These are phyloP conservation scores for Malassezia cuniculi DNA, from an alignment of 1,284 basidiomycete genomes.

Conservation along the genomic window DNA sequence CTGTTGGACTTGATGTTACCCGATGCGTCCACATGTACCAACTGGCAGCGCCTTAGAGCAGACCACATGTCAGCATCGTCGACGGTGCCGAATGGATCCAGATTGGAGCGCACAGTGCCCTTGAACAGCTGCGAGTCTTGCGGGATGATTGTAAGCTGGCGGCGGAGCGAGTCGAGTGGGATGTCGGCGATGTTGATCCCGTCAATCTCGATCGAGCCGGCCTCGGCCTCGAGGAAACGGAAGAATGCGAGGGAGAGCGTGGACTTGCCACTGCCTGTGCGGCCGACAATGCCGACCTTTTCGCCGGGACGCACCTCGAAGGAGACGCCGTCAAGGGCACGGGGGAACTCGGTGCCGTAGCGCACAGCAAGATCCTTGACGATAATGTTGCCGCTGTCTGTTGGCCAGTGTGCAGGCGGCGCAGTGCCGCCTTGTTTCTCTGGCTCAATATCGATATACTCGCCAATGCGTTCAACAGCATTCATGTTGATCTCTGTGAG, in stretches of 20 bases:
- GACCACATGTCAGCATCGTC: constrained; percentile 57
- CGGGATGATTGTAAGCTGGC: constrained; percentile 73
- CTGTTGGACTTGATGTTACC: too few species aligned
- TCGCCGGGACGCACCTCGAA: constrained; percentile 39
- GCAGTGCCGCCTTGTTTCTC: constrained; percentile 29
- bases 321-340: constrained; percentile 33
- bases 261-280: constrained; percentile 74
- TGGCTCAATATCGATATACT: constrained; percentile 33
- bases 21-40: too few species aligned
- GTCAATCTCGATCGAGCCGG: constrained; percentile 71
- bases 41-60: constrained; percentile 48
- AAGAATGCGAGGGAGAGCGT: constrained; percentile 86
- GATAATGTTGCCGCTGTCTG: constrained; percentile 31
- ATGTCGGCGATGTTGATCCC: constrained; percentile 75
- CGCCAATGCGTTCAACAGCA: constrained; percentile 43
- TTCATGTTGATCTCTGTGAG: constrained; percentile 46
- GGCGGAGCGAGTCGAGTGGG: constrained; percentile 71
- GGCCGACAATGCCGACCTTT: constrained; percentile 45
- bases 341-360: constrained; percentile 42
- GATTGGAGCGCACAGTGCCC: constrained; percentile 41
- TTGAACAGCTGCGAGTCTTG: constrained; percentile 54
- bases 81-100: constrained; percentile 57
- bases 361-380: constrained; percentile 40
- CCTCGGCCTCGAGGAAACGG: constrained; percentile 74
- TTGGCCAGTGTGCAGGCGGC: constrained; percentile 44